Percentiles rank a stretch among this genome's conserved stretches.
phyloP scores from a whole-genome alignment of 306 rosid species.

The Ormosia emarginata region DNA sequence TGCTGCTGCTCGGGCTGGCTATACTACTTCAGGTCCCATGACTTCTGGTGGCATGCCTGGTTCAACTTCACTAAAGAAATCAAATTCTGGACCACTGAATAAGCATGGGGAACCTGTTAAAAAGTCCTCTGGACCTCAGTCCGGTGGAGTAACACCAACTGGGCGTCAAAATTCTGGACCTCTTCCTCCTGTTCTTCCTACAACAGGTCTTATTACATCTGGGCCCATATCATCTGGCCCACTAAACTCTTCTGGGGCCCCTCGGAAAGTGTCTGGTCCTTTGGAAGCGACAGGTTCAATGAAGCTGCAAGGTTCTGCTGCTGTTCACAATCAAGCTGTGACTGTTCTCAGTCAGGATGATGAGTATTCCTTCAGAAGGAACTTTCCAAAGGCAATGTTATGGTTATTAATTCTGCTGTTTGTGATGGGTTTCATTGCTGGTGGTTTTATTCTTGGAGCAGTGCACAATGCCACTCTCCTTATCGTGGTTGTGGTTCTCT shows the following conservation, averaged over 20 bases:
- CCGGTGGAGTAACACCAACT: slow-evolving; percentile 84
- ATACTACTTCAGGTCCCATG: slow-evolving; percentile 83
- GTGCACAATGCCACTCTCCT: slow-evolving; percentile 89
- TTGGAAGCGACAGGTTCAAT: slow-evolving; percentile 72
- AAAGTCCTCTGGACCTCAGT: slow-evolving; percentile 94
- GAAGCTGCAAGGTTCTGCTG: slow-evolving; percentile 68
- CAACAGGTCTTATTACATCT: slow-evolving; percentile 94
- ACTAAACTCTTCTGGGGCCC: slow-evolving; percentile 85
- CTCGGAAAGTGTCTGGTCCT: slow-evolving; percentile 89
- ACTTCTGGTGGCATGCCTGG: slow-evolving; percentile 58
- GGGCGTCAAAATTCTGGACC: slow-evolving; percentile 91
- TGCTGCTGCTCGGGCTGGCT: slow-evolving; percentile 61
- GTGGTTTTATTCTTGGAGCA: slow-evolving; percentile 97
- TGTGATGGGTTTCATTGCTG: slow-evolving; percentile 98
- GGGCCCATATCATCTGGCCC: slow-evolving; percentile 95
- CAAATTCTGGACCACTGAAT: slow-evolving; percentile 90
- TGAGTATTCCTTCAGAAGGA: slow-evolving; percentile 78
- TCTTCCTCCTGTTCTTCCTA: slow-evolving; percentile 80
- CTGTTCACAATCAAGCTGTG: slow-evolving; percentile 72
- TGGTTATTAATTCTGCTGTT: slow-evolving; percentile 91
- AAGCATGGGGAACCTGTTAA: slow-evolving; percentile 96
- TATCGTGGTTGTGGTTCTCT: slow-evolving; percentile 79
- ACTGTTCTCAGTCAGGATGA: slow-evolving; percentile 76
- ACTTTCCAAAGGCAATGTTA: slow-evolving; percentile 75
- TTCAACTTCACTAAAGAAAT: slow-evolving; percentile 67